phyloP scores from a whole-genome alignment of 208 protist species.

The Acanthamoeba healyi region DNA sequence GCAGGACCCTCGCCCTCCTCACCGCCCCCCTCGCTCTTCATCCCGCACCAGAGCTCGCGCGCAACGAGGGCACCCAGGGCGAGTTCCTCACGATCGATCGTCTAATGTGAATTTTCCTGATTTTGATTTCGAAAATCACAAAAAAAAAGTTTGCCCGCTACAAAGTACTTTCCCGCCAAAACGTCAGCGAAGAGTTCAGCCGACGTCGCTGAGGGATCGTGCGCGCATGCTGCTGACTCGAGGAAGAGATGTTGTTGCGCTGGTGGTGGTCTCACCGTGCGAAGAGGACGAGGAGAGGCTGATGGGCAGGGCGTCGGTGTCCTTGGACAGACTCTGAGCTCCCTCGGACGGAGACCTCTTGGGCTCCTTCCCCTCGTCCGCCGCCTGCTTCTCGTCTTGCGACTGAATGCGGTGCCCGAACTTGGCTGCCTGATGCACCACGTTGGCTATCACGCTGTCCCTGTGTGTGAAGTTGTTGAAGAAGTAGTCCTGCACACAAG shows the following conservation, averaged over 20 bases:
- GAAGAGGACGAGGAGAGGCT: not conserved
- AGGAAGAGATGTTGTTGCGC: not conserved
- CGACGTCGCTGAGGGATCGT: not conserved
- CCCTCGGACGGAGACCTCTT: not conserved
- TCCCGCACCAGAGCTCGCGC: too few relatives aligned
- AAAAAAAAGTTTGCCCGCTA: too few relatives aligned
- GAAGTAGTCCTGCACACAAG: constrained; percentile 5
- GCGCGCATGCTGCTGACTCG: not conserved
- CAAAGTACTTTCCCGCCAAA: too few relatives aligned
- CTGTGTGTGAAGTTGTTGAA: constrained; percentile 17
- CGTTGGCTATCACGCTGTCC: not conserved
- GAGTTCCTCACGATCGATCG: too few relatives aligned
- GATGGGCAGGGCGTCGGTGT: not conserved
- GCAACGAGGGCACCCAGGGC: too few relatives aligned
- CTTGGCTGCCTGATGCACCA: not conserved
- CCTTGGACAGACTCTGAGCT: not conserved
- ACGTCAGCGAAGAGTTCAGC: too few relatives aligned
- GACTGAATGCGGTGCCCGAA: not conserved
- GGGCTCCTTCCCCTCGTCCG: not conserved
- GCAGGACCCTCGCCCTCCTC: too few relatives aligned
- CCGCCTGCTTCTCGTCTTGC: not conserved
- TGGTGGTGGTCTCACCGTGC: not conserved
- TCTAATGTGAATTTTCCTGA: too few relatives aligned
- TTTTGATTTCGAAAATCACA: too few relatives aligned
- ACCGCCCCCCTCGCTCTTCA: too few relatives aligned